These are phyloP conservation scores for Boletus rubescentipes DNA, from an alignment of 768 basidiomycete species.

Conservation along the genomic window DNA sequence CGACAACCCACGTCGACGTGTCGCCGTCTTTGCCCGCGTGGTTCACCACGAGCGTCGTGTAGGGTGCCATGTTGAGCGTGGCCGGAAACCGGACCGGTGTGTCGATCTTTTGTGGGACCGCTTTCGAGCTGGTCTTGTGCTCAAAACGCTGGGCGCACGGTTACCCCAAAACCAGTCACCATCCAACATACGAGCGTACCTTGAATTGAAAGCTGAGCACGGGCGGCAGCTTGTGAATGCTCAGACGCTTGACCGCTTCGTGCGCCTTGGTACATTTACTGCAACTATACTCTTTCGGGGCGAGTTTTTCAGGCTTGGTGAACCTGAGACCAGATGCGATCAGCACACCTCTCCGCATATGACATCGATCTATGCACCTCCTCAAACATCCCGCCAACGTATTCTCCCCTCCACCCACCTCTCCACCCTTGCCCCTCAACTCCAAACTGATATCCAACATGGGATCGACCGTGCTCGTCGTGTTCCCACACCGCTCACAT, in stretches of 20 bases:
- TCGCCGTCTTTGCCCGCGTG: constrained; percentile 45
- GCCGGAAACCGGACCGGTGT: constrained; percentile 79
- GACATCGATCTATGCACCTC: constrained; percentile 43
- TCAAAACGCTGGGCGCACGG: constrained; percentile 73
- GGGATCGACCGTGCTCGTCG: constrained; percentile 80
- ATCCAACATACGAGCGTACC: constrained; percentile 31
- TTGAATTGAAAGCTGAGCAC: constrained; percentile 96
- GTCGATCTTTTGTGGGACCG: constrained; percentile 82
- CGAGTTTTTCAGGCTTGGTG: constrained; percentile 83
- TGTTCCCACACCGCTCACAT: constrained; percentile 81
- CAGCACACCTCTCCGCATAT: background rate
- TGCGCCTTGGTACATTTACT: constrained; percentile 73
- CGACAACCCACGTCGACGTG: constrained; percentile 25
- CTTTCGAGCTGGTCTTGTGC: constrained; percentile 73
- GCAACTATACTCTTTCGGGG: constrained; percentile 81
- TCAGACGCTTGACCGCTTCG: constrained; percentile 83
- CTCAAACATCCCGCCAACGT: constrained; percentile 76
- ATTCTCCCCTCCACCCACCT: constrained; percentile 48
- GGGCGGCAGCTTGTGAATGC: constrained; percentile 81
- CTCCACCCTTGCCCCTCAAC: constrained; percentile 56
- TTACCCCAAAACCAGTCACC: background rate
- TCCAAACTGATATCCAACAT: constrained; percentile 91
- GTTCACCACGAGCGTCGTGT: constrained; percentile 64
- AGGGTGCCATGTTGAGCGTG: constrained; percentile 85
- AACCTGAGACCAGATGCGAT: constrained; percentile 47